Conservation (phyloP, 2,329 filamentous ascomycete species). For the Fusarium torulosum region DNA sequence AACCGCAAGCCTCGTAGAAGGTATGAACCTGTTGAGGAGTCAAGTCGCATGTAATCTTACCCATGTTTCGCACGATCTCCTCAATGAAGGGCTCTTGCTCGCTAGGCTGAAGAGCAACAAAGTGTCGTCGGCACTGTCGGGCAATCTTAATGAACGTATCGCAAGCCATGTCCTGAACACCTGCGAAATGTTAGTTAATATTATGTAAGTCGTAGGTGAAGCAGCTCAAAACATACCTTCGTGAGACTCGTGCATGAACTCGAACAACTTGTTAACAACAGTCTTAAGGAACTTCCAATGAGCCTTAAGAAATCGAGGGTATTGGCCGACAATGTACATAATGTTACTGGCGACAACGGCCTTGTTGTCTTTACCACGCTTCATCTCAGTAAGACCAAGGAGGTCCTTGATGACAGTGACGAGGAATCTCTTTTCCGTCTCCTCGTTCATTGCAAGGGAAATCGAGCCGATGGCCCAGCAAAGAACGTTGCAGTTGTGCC, state of each 20-base stretch:
- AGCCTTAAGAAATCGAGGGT: constrained; percentile 96
- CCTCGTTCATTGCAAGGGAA: constrained; percentile 98
- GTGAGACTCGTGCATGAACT: constrained; percentile 99
- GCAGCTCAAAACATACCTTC: constrained; percentile 72
- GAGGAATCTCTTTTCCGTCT: constrained; percentile 97
- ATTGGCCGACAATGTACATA: constrained; percentile 99
- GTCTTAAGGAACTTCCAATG: constrained; percentile 99
- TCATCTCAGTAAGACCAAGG: constrained; percentile 97
- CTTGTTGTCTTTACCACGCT: constrained; percentile 99
- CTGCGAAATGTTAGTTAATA: constrained; percentile 57
- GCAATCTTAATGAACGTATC: constrained; percentile 99
- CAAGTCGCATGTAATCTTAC: constrained; percentile 94
- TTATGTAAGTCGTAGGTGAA: not conserved
- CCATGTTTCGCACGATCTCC: constrained; percentile 95
- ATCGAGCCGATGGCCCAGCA: constrained; percentile 99
- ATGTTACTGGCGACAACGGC: constrained; percentile 99
- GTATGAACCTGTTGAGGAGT: constrained; percentile 98
- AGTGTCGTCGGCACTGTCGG: constrained; percentile 96
- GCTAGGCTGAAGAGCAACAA: constrained; percentile 93
- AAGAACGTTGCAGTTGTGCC: constrained; percentile 99
- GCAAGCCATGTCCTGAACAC: constrained; percentile 99
- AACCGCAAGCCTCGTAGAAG: constrained; percentile 98
- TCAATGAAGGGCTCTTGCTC: constrained; percentile 98
- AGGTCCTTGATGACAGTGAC: constrained; percentile 99
- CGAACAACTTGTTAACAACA: constrained; percentile 98